Evolutionary conservation across 306 rosid genomes (phyloP).

Genomic region (Hylodesmum podocarpum): DNA sequence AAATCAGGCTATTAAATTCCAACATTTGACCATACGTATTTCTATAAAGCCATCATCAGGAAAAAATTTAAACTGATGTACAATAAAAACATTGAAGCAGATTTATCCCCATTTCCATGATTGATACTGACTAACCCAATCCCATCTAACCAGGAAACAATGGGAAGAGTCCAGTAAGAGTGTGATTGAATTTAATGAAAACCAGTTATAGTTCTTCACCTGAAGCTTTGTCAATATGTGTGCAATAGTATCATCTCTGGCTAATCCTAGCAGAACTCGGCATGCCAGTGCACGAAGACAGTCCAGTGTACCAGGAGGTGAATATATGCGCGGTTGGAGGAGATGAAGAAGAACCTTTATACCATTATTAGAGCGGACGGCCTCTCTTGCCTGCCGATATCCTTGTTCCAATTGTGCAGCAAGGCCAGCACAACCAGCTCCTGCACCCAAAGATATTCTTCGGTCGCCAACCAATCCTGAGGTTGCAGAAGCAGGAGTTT

Average conservation of each 20-base stretch:
- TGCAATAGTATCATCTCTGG: slow-evolving; percentile 92
- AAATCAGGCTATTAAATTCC: slow-evolving; percentile 4
- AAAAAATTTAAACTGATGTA: neutral
- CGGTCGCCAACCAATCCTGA: slow-evolving; percentile 96
- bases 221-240: slow-evolving; percentile 97
- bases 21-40: neutral
- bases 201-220: slow-evolving; percentile 46
- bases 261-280: slow-evolving; percentile 93
- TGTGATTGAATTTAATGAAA: neutral
- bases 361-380: slow-evolving; percentile 89
- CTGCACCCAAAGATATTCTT: slow-evolving; percentile 88
- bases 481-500: slow-evolving; percentile 61
- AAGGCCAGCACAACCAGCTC: slow-evolving; percentile 95
- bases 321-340: slow-evolving; percentile 84
- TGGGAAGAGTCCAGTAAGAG: neutral
- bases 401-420: slow-evolving; percentile 90
- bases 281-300: slow-evolving; percentile 98
- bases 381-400: slow-evolving; percentile 93
- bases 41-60: neutral
- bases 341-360: slow-evolving; percentile 94
- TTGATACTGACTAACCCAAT: neutral
- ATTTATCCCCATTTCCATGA: neutral
- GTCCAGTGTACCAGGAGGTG: slow-evolving; percentile 88
- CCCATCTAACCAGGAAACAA: slow-evolving; percentile 8
- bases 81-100: neutral